phyloP scores from a whole-genome alignment of 306 rosid species.

The Rubus parviflorus region DNA sequence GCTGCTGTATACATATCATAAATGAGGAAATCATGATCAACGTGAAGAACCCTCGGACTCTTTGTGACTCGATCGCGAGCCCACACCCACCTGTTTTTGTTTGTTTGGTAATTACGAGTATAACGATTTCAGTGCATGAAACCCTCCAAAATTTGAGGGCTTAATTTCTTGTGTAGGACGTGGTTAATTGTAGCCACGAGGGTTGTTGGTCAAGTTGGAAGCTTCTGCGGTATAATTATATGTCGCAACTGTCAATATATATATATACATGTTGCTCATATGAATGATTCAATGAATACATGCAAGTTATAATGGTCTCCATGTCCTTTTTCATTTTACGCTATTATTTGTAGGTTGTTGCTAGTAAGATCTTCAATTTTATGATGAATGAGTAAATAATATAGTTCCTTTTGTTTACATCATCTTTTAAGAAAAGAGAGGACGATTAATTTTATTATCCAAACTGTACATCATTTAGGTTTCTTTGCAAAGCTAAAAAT shows the following conservation, averaged over 20 bases:
- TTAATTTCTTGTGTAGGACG: neutral
- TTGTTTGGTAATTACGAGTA: neutral
- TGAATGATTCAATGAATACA: neutral
- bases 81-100: neutral
- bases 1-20: neutral
- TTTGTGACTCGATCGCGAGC: slow-evolving; percentile 2
- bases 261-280: neutral
- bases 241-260: neutral
- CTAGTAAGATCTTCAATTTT: too few species aligned
- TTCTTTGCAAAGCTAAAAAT: too few species aligned
- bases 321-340: too few species aligned
- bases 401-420: too few species aligned
- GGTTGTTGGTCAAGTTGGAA: slow-evolving; percentile 14
- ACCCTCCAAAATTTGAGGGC: slow-evolving; percentile 6
- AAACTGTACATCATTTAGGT: too few species aligned
- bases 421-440: too few species aligned
- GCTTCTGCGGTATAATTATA: neutral
- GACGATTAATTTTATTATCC: too few species aligned
- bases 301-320: neutral
- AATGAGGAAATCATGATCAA: neutral
- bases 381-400: too few species aligned
- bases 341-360: too few species aligned
- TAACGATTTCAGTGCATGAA: neutral
- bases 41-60: neutral
- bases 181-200: slow-evolving; percentile 5